These are phyloP conservation scores for Phytophthora pluvialis DNA, from an alignment of 352 stramenopile species.

Conservation along the genomic window DNA sequence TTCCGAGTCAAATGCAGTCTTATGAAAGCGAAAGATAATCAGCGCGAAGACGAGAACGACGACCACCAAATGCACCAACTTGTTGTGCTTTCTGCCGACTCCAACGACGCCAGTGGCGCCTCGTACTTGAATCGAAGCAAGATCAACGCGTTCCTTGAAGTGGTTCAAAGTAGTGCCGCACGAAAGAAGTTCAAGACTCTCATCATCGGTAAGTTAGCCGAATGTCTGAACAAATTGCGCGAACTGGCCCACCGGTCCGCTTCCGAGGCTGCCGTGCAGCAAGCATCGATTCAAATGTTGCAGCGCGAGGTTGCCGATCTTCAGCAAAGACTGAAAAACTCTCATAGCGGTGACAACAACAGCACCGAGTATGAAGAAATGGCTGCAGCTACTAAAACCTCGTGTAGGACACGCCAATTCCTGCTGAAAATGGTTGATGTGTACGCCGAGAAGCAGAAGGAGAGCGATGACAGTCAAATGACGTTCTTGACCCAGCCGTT, in stretches of 20 bases:
- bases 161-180: conserved; percentile 52
- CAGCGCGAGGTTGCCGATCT: conserved; percentile 49
- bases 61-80: conserved; percentile 22
- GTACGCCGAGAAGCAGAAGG: conserved; percentile 37
- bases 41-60: conserved; percentile 16
- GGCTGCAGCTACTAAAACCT: background rate
- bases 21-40: conserved; percentile 28
- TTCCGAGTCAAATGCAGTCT: conserved; percentile 35
- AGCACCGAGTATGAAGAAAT: background rate
- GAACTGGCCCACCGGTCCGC: conserved; percentile 46
- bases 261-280: conserved; percentile 39
- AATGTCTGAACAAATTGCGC: conserved; percentile 49
- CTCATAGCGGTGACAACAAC: conserved; percentile 2
- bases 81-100: conserved; percentile 37
- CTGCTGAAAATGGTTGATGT: conserved; percentile 55
- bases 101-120: conserved; percentile 46
- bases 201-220: conserved; percentile 52
- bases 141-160: conserved; percentile 65
- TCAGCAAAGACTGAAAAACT: conserved; percentile 28
- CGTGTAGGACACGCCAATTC: conserved; percentile 33
- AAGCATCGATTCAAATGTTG: conserved; percentile 43
- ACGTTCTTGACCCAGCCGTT: conserved; percentile 61
- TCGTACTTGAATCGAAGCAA: conserved; percentile 69
- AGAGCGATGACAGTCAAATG: conserved; percentile 33
- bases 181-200: conserved; percentile 55